Evolutionary conservation across 2,329 filamentous ascomycete species (phyloP), one percentile per base, ranked within the genome.

Genomic region (Aphanocladium album): DNA sequence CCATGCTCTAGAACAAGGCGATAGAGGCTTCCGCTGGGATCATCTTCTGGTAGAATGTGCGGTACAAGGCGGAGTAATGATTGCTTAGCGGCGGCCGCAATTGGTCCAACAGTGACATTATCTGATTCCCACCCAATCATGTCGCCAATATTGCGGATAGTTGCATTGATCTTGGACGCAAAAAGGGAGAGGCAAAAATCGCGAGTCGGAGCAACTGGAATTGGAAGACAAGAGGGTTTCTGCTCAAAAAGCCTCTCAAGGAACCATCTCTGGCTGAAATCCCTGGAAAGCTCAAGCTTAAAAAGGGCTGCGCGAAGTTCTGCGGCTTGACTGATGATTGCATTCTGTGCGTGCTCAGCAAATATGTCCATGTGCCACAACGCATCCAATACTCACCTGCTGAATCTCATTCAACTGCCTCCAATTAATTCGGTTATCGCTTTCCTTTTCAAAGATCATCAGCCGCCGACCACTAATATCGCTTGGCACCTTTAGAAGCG

Each of bases 1-100:
- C 71, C 70, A 54, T 73, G 70, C 8, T 74, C 68, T 25, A 74
- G 65, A 57, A 73, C 71, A 23, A 71, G 63, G 21, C 66, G 69
- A 60, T 72, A 72, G 14, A 71, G 46, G 6, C 30, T 39, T 12
- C 27, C 35, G 11, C 52, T 50, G 16, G 30, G 21, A 33, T 45
- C 25, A 5, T 56, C 39, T 39, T 5, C 11, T 3, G 68, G 67
- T 1, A 68, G 61, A 8, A 68, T 59, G 17, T 53, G 57, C 5
- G 68, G 69, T 59, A 72, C 65, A 2, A 68, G 61, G 8, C 62
- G 64, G 2, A 72, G 63, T 2, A 73, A 64, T 23, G 66, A 66
- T 39, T 68, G 55, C 60, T 69, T 70, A 9, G 69, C 67, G 4
- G 62, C 57, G 9, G 63, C 56, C 33, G 64, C 61, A 39, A 60